These are phyloP conservation scores for Zychaea mexicana DNA, from an alignment of 371 early-diverging fungal species.

Conservation along the genomic window DNA sequence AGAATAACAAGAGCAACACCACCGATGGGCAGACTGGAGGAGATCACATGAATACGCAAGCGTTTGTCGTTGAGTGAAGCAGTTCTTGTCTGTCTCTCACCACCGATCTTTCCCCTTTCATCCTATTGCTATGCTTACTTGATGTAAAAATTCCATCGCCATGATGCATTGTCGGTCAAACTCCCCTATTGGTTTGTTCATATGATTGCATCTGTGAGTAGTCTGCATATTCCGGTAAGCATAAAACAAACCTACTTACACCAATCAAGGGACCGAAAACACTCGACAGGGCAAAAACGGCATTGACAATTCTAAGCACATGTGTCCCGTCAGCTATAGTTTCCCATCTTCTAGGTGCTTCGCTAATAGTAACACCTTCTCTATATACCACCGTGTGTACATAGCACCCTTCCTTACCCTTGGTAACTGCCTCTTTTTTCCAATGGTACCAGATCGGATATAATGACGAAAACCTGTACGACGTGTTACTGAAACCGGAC, in stretches of 20 bases:
- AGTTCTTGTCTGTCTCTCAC: too few relatives aligned
- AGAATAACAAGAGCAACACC: constrained; percentile 40
- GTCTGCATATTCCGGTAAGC: too few relatives aligned
- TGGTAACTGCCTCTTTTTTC: constrained; percentile 62
- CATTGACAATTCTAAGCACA: constrained; percentile 39
- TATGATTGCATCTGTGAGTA: too few relatives aligned
- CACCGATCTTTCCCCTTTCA: too few relatives aligned
- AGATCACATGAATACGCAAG: too few relatives aligned
- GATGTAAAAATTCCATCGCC: constrained; percentile 56
- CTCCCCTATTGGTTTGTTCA: constrained; percentile 30
- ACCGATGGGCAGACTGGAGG: constrained; percentile 53
- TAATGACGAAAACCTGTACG: constrained; percentile 53
- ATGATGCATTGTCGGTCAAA: constrained; percentile 43
- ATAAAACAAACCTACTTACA: constrained; percentile 29
- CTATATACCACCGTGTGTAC: too few relatives aligned
- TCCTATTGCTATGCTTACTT: constrained; percentile 29
- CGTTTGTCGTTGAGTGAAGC: too few relatives aligned
- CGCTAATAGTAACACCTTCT: too few relatives aligned
- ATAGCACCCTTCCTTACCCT: constrained; percentile 23
- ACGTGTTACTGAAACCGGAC: background rate
- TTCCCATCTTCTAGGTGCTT: too few relatives aligned
- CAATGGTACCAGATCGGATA: constrained; percentile 61
- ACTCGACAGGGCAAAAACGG: constrained; percentile 50
- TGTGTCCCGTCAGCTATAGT: too few relatives aligned
- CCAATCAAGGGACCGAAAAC: constrained; percentile 52